Base-by-base conservation (phyloP, 805 yeast genomes). In the Metschnikowia sp. region DNA sequence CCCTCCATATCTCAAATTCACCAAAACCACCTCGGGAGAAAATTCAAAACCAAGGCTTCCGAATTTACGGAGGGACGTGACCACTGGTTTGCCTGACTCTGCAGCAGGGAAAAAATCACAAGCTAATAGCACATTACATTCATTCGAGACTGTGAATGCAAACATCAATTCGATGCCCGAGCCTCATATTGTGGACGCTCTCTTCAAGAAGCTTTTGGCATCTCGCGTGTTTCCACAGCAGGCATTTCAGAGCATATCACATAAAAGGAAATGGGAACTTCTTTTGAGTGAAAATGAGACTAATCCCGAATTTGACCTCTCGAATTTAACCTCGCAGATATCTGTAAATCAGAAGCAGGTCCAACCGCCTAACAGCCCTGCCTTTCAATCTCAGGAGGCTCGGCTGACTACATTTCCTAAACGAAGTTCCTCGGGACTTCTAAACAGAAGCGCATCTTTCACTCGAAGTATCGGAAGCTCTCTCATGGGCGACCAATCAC, bases 181-280 rank as follows among this genome's bases (percentile, higher is more conserved):
- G 4, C 47, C 69, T 4, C 61, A 59, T 22, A 59, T 71, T 10
- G 77, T 73, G 9, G 74, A 72, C 43, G 54, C 49, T 5, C 55
- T 72, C n/a, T 73, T 73, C 50, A 75, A 72, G 44, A 59, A 62
- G 40, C 52, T 73, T n/a, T 57, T 73, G 4, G 60, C 72, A 4
- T 60, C 61, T 4, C 56, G 77, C 39, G 74, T 62, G 0, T 72
- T 73, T 43, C 61, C 73, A 1, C 70, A 63, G n/a, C 62, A 57
- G 39, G 58, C 68, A 1, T 56, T 72, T 44, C 55, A 64, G 35
- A 65, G 63, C 19, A 66, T 61, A 42, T 57, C 74, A 4, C 57
- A 68, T 3, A 63, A 59, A 41, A 52, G 77, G 22, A 73, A 73
- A 52, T 73, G 77, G 77, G 76, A 73, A 52, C 57, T 73, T 11